phyloP scores from a whole-genome alignment of 2,329 filamentous ascomycete genomes.

The Epichloe baconii region DNA sequence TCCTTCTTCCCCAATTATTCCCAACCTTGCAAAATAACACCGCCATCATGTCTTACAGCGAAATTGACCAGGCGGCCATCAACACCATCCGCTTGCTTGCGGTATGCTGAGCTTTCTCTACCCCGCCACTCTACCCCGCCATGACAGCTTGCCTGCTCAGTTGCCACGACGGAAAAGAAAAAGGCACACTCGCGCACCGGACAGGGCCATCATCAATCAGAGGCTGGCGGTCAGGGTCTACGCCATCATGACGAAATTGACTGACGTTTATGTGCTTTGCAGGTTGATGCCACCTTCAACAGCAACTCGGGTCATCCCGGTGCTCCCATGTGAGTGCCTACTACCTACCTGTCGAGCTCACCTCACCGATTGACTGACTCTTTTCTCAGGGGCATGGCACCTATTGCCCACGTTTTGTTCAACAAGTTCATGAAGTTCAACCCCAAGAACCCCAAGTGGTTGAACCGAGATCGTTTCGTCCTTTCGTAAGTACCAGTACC shows the following conservation, averaged over 20 bases:
- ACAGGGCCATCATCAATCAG: background rate
- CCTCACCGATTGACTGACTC: slow-evolving; percentile 17
- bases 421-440: slow-evolving; percentile 99
- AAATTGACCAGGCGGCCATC: slow-evolving; percentile 81
- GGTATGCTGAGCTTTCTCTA: slow-evolving; percentile 47
- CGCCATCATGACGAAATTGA: background rate
- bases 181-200: background rate
- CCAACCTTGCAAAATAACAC: slow-evolving; percentile 13
- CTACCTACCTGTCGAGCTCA: background rate
- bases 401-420: slow-evolving; percentile 90
- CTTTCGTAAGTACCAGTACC: slow-evolving; percentile 66
- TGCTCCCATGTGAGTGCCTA: slow-evolving; percentile 68
- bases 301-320: slow-evolving; percentile 98
- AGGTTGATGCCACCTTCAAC: slow-evolving; percentile 95
- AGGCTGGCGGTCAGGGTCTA: background rate
- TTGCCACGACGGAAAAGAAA: background rate
- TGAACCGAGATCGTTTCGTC: slow-evolving; percentile 96
- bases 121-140: slow-evolving; percentile 16
- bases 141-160: slow-evolving; percentile 8
- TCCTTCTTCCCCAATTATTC: slow-evolving; percentile 11
- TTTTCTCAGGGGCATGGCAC: slow-evolving; percentile 60
- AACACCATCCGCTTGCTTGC: slow-evolving; percentile 97
- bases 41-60: slow-evolving; percentile 71
- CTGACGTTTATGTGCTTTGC: slow-evolving; percentile 6
- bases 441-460: slow-evolving; percentile 95